Conservation (phyloP, 257 asterid species). For the Coffea canephora region DNA sequence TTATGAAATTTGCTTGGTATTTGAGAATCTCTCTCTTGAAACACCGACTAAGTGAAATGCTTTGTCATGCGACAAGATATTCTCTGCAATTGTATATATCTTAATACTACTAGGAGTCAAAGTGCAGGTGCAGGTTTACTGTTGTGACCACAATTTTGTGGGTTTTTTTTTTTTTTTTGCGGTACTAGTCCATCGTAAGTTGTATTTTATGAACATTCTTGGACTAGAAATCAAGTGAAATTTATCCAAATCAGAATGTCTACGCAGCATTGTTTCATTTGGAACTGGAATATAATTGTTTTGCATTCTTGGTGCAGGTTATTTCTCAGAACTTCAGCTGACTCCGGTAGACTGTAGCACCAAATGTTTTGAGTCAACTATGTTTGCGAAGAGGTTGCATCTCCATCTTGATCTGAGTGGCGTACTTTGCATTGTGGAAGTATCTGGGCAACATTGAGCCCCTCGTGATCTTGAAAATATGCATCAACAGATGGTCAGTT, state of each 20-base stretch:
- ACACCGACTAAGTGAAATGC: neutral
- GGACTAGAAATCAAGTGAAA: neutral
- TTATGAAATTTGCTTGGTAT: too few species aligned
- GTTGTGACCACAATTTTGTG: neutral
- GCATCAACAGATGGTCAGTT: too few species aligned
- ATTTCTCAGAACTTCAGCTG: conserved; percentile 15
- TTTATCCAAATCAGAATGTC: neutral
- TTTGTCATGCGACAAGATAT: neutral
- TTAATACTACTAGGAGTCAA: neutral
- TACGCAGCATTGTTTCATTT: neutral
- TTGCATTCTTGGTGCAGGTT: conserved; percentile 8
- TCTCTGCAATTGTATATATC: neutral
- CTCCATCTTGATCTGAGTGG: neutral
- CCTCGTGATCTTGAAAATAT: too few species aligned
- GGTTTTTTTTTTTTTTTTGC: neutral
- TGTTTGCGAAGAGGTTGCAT: neutral
- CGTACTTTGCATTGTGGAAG: neutral
- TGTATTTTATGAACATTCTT: too few species aligned
- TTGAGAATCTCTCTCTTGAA: neutral
- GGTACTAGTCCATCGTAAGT: neutral
- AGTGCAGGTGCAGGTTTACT: neutral
- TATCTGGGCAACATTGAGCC: neutral
- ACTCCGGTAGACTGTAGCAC: neutral
- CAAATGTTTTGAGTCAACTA: neutral
- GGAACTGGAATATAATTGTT: neutral